Conservation (phyloP, 768 basidiomycete genomes). For the Albatrellus ellisii region DNA sequence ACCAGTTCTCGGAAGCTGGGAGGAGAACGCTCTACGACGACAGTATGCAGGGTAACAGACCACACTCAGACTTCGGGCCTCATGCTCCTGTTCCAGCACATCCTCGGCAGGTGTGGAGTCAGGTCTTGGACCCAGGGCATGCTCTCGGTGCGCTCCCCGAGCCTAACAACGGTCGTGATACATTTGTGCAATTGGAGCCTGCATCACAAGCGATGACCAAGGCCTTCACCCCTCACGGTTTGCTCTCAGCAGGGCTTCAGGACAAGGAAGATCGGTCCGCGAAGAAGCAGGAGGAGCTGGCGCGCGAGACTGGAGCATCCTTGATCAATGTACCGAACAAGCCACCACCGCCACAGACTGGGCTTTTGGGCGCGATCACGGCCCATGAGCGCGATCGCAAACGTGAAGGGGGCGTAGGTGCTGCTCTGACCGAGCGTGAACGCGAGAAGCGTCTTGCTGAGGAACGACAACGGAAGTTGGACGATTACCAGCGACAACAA, state of each 20-base stretch:
- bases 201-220: constrained; percentile 71
- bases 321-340: constrained; percentile 94
- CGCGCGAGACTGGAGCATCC: constrained; percentile 82
- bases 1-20: constrained; percentile 36
- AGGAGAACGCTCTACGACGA: constrained; percentile 14
- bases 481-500: constrained; percentile 82
- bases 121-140: constrained; percentile 64
- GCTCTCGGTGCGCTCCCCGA: constrained; percentile 27
- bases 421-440: constrained; percentile 89
- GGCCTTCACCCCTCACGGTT: constrained; percentile 88
- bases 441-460: constrained; percentile 86
- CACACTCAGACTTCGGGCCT: constrained; percentile 34
- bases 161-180: constrained; percentile 28
- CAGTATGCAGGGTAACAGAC: constrained; percentile 25
- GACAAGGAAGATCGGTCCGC: constrained; percentile 95
- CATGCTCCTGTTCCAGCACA: constrained; percentile 23
- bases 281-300: constrained; percentile 87
- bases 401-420: constrained; percentile 90
- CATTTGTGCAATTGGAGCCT: constrained; percentile 67
- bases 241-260: constrained; percentile 89
- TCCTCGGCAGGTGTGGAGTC: constrained; percentile 77
- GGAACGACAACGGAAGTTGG: constrained; percentile 84
- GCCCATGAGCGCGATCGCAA: constrained; percentile 91
- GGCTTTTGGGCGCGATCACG: constrained; percentile 90
- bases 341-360: constrained; percentile 89